Evolutionary conservation across 331 rosid species (phyloP), one percentile per base, ranked within the genome.

Genomic region (Pyrus hybrid): DNA sequence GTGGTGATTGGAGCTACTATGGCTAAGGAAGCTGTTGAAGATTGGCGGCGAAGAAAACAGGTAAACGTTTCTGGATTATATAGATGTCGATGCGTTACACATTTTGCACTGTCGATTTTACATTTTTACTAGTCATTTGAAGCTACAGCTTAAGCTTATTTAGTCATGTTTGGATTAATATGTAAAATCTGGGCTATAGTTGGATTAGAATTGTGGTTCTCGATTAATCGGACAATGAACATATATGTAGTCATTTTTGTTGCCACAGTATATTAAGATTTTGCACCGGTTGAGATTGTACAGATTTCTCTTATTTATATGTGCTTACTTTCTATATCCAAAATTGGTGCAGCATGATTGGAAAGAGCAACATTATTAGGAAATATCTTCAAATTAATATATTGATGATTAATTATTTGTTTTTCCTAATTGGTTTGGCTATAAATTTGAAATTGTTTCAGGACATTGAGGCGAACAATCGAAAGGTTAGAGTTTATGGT

Each of bases 1-100:
- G 76, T 81, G 71, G 97, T 91, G 69, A 89, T 89, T 80, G 97
- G 97, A 49, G 97, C 89, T 82, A 89, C 97, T 12, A 83, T 88
- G 91, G 90, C 73, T 35, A 91, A 91, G 86, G 97, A 91, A 84
- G 97, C 87, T 58, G 91, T 91, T 33, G 97, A 91, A 85, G 97
- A 91, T 85, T 91, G 97, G 97, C 86, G 91, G 88, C 87, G 97
- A 78, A 89, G 93, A 86, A 89, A 70, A 51, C 97, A 91, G 91
- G 97, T 89, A 82, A 56, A 47, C 23, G 54, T 21, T 67, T 63
- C 47, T 69, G 25, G 32, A 21, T 69, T 68, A 43, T 68, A 43
- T 75, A 25, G 5, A 54, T 28, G 7, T 70, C 25, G n/a, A 65
- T 80, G 18, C 21, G 33, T 26, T 49, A 6, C 62, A 8, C 21